A percentile compares a stretch with the other conserved stretches of the same genome.
Conservation (phyloP, 179 eudicot species). For the Actinidia arguta region DNA sequence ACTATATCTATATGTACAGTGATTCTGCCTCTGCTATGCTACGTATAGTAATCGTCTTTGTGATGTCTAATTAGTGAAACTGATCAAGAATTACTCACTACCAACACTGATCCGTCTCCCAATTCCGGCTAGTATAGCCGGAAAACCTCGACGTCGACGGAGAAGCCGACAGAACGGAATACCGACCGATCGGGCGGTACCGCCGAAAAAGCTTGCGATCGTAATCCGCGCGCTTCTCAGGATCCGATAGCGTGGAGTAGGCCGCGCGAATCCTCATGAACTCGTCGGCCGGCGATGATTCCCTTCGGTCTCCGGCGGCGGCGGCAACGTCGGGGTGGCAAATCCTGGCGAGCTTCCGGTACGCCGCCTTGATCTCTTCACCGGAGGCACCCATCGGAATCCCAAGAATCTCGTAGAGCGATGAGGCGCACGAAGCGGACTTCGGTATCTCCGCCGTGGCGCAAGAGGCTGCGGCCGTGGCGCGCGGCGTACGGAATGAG, state of each 20-base stretch:
- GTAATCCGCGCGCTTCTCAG: conserved; percentile 67
- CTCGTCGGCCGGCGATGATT: conserved; percentile 40
- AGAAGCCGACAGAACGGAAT: conserved; percentile 23
- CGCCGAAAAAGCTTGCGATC: conserved; percentile 43
- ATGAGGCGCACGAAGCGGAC: conserved; percentile 6
- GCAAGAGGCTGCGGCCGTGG: conserved; percentile 3
- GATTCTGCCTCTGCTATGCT: neutral
- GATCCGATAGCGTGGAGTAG: conserved; percentile 75
- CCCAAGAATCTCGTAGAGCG: conserved; percentile 66
- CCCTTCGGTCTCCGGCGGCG: conserved; percentile 14
- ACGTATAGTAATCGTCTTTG: neutral
- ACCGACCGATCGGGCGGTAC: conserved; percentile 20
- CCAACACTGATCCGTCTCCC: conserved; percentile 89
- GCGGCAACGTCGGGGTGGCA: conserved; percentile 68
- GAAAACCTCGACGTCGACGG: conserved; percentile 30
- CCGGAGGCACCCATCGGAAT: conserved; percentile 48
- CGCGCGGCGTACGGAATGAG: conserved; percentile 15
- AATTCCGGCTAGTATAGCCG: conserved; percentile 50
- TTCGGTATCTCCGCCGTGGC: conserved; percentile 15
- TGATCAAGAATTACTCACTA: conserved; percentile 23
- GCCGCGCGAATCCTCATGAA: conserved; percentile 66
- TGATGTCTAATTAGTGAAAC: too few species aligned
- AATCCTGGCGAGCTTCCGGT: conserved; percentile 59
- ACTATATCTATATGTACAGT: neutral
- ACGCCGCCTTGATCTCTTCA: conserved; percentile 72